phyloP scores from a whole-genome alignment of 2,329 filamentous ascomycete species.

The Pyricularia sp. region DNA sequence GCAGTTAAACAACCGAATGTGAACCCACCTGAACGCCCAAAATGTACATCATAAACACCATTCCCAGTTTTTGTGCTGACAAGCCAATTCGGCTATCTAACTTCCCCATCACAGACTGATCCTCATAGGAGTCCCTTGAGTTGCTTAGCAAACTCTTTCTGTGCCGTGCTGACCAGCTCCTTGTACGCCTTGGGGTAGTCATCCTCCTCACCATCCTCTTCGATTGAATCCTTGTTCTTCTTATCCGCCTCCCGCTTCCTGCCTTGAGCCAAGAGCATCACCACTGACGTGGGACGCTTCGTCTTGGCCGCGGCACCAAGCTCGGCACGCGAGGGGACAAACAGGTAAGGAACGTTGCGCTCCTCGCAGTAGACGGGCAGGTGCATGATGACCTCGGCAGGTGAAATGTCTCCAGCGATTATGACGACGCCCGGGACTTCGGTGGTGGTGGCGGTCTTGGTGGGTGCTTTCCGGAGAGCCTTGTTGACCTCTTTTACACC shows the following conservation, averaged over 20 bases:
- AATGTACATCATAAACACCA: background rate
- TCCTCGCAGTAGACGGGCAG: constrained; percentile 97
- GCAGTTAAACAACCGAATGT: background rate
- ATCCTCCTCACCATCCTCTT: constrained; percentile 39
- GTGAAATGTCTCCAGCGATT: constrained; percentile 94
- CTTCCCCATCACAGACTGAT: background rate
- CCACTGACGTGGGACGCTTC: constrained; percentile 92
- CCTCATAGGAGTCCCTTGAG: constrained; percentile 20
- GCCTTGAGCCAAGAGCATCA: constrained; percentile 56
- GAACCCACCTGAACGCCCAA: background rate
- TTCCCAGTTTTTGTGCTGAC: background rate
- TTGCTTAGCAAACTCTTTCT: constrained; percentile 56
- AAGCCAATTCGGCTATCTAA: background rate
- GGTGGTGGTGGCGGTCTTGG: constrained; percentile 54
- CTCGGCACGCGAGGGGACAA: constrained; percentile 85
- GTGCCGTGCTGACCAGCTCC: constrained; percentile 54
- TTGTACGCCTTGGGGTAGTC: constrained; percentile 56
- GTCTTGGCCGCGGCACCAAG: constrained; percentile 89
- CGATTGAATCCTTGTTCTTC: constrained; percentile 34
- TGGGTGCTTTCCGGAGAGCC: constrained; percentile 83
- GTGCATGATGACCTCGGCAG: constrained; percentile 97
- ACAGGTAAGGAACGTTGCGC: constrained; percentile 94
- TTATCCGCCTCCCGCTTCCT: constrained; percentile 41
- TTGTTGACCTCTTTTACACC: constrained; percentile 99
- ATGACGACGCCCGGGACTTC: constrained; percentile 69